Evolutionary conservation across 805 yeast genomes (phyloP), one percentile per base, ranked within the genome.

Genomic region (Candida dajiaensis): DNA sequence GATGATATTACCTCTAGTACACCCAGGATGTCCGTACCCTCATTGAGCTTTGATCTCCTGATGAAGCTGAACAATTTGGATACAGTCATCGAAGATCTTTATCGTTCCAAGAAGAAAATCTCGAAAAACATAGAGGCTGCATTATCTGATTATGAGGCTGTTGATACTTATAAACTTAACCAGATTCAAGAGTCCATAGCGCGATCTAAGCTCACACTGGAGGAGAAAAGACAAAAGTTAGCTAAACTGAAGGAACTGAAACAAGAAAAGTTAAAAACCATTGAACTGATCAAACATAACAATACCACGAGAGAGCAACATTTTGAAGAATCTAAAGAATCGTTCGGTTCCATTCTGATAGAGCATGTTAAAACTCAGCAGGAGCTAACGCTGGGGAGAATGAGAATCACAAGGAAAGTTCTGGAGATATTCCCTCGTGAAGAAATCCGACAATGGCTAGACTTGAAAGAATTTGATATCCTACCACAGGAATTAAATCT

Each of bases 21-120:
- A 41, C 51, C 38, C 20, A 23, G 10, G 38, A 28, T 22, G 51
- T 43, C 29, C 9, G 47, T 46, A 5, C 44, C 41, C 10, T 60
- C 70, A 1, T 61, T 72, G 44, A 56, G 68, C 0, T 72, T 65
- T 50, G 75, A 71, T 46, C 68, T 66, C 23, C 61, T 69, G 12
- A 69, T 72, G 74, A 71, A 69, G 43, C 44, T 72, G 48, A 69
- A 69, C 42, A 70, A 70, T 26, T 51, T 68, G 13, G 66, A 68
- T 15, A 49, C 60, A 16, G 67, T 71, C 43, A 61, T 69, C 11
- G 58, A 61, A 26, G 76, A 72, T 43, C 44, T 69, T 21, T 44
- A 44, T 18, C 36, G 20, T 4, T 54, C 60, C 16, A 62, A 59
- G 38, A 13, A n/a, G 15, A 48, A 31, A 6, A 22, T 57, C 7